A percentile compares a stretch with the other conserved stretches of the same genome.
Conservation (phyloP, 495 filamentous ascomycete genomes). For the Aspergillus egyptiacus region DNA sequence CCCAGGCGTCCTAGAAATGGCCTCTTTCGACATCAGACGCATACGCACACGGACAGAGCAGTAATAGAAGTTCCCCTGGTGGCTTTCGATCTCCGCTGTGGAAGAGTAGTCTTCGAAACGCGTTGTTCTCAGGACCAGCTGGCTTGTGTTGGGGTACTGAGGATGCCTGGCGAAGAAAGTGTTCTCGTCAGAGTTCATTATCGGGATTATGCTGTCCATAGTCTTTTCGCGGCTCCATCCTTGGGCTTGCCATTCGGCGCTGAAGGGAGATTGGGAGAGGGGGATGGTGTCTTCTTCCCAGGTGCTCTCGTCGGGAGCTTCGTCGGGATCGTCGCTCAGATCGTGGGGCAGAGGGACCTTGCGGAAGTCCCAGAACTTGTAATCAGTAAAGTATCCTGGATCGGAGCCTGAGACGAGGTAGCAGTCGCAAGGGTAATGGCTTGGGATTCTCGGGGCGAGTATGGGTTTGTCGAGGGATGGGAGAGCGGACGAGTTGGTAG, state of each 20-base stretch:
- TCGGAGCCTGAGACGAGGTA: slow-evolving; percentile 34
- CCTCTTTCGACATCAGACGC: slow-evolving; percentile 24
- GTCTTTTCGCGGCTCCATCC: slow-evolving; percentile 51
- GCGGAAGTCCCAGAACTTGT: slow-evolving; percentile 66
- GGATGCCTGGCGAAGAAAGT: slow-evolving; percentile 51
- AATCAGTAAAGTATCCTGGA: slow-evolving; percentile 53
- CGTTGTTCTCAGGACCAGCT: slow-evolving; percentile 55
- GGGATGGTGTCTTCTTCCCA: slow-evolving; percentile 17
- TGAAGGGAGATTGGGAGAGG: slow-evolving; percentile 34
- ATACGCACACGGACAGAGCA: slow-evolving; percentile 58
- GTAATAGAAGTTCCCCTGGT: slow-evolving; percentile 47
- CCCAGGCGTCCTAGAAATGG: slow-evolving; percentile 11
- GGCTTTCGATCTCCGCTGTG: slow-evolving; percentile 59
- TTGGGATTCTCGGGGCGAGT: not conserved
- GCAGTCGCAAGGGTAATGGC: slow-evolving; percentile 30
- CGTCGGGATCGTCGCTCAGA: slow-evolving; percentile 9
- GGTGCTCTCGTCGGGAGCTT: slow-evolving; percentile 4
- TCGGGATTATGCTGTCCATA: slow-evolving; percentile 37
- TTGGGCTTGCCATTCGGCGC: slow-evolving; percentile 52
- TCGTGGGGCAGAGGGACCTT: slow-evolving; percentile 22
- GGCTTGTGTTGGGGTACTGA: slow-evolving; percentile 9
- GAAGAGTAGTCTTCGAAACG: slow-evolving; percentile 52
- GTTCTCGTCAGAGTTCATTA: slow-evolving; percentile 61
- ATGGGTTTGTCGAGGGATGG: not conserved
- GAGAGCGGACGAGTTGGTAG: not conserved